Evolutionary conservation across 2,329 filamentous ascomycete genomes (phyloP).

Genomic region (Colletotrichum sidae): DNA sequence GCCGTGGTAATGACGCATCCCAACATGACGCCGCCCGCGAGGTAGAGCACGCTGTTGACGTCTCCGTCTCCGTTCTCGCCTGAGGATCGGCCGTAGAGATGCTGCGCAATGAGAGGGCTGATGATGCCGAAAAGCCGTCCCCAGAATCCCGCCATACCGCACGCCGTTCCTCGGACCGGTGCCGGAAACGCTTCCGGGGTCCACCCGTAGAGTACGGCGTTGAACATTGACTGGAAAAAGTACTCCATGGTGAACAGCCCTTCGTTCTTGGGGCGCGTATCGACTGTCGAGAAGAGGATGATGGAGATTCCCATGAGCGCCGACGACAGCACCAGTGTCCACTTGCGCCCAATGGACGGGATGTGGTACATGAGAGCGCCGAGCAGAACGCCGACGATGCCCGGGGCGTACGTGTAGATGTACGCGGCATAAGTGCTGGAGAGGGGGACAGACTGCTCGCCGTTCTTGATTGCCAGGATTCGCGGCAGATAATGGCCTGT

Average conservation of each 20-base stretch:
- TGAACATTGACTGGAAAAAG: conserved; percentile 44
- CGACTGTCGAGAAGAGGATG: conserved; percentile 42
- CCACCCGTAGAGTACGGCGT: conserved; percentile 38
- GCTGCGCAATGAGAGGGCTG: conserved; percentile 65
- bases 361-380: conserved; percentile 60
- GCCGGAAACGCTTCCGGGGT: conserved; percentile 49
- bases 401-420: conserved; percentile 65
- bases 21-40: conserved; percentile 66
- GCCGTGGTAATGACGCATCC: conserved; percentile 64
- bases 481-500: conserved; percentile 57
- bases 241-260: conserved; percentile 45
- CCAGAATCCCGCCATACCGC: conserved; percentile 69
- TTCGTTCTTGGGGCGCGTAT: conserved; percentile 42
- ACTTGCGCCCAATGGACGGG: conserved; percentile 46
- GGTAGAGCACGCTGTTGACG: conserved; percentile 64
- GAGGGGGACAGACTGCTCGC: conserved; percentile 54
- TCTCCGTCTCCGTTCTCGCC: conserved; percentile 46
- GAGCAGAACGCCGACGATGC: conserved; percentile 62
- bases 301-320: conserved; percentile 43
- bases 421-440: conserved; percentile 62
- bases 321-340: conserved; percentile 43
- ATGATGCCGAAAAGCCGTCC: conserved; percentile 69
- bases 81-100: conserved; percentile 48
- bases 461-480: conserved; percentile 65
- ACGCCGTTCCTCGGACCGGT: conserved; percentile 62